phyloP scores from a whole-genome alignment of 2,329 filamentous ascomycete species.

The Hypoxylon sp. region DNA sequence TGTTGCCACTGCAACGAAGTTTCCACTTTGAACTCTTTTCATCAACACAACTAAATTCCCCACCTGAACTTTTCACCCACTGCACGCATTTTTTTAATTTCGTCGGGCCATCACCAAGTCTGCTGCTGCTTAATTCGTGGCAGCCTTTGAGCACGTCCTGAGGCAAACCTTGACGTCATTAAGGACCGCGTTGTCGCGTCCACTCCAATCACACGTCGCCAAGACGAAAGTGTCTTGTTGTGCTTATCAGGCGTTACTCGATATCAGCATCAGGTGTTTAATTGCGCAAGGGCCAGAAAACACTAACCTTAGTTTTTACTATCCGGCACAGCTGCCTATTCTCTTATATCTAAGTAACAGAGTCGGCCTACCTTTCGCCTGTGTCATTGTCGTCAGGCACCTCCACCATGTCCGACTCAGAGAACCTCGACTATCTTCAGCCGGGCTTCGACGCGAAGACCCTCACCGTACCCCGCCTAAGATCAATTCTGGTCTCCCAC shows the following conservation, averaged over 20 bases:
- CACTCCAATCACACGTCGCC: constrained; percentile 32
- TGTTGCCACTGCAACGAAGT: constrained; percentile 46
- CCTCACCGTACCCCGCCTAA: constrained; percentile 88
- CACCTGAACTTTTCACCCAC: constrained; percentile 21
- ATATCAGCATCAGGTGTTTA: constrained; percentile 14
- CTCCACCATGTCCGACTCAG: constrained; percentile 72
- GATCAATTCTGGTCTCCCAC: constrained; percentile 92
- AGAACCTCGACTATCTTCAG: constrained; percentile 84
- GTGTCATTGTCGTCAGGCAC: constrained; percentile 3
- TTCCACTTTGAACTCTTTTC: constrained; percentile 39
- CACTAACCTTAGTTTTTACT: neutral
- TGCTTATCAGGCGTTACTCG: constrained; percentile 24
- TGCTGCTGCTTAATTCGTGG: constrained; percentile 13
- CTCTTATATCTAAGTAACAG: constrained; percentile 12
- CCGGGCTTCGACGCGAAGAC: constrained; percentile 86
- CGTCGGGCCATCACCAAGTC: constrained; percentile 22
- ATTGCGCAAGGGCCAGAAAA: constrained; percentile 15
- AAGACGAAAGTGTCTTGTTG: constrained; percentile 19
- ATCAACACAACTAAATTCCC: constrained; percentile 41
- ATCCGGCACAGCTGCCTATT: neutral
- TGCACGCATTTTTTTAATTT: constrained; percentile 22
- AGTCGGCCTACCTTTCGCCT: neutral
- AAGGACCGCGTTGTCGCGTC: constrained; percentile 9
- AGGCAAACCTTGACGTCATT: constrained; percentile 18
- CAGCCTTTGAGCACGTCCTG: constrained; percentile 9